Base-by-base conservation (phyloP, 208 protist species). In the Crithidia expoeki region DNA sequence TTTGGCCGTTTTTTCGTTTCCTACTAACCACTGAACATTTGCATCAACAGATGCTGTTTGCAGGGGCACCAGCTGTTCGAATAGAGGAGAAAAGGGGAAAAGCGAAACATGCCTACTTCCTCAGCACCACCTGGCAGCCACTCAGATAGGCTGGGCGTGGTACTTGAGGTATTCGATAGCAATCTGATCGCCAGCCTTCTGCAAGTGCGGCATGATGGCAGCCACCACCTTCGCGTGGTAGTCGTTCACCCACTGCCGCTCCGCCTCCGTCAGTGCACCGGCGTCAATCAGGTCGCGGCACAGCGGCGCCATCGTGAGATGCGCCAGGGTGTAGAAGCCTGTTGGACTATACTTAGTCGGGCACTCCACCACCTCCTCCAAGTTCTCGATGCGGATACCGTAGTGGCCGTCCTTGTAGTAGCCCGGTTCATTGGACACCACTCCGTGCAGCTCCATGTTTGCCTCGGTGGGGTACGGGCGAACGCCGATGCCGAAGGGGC, bases 321-420 rank as follows among this genome's bases (percentile, higher is more conserved):
- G 74, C 5, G 94, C 81, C 55, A 98, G 88, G n/a, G 67, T 80
- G 27, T 94, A 71, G 68, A 92, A 95, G 32, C 83, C 81, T 23
- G 82, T 70, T 10, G 71, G 76, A 63, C 81, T 89, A 71, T 90
- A 71, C 50, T 72, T 71, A 27, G 93, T 92, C 9, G 55, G 21
- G 9, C 69, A 83, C 34, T 67, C 50, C 9, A 97, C 85, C n/a
- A 97, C 79, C 21, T 98, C 61, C 67, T 98, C 88, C 32, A 99
- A 84, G 76, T 99, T 99, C n/a, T 99, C 98, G 68, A 99, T 99
- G 59, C 98, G 95, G 67, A 99, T 99, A 71, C 98, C 98, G 80
- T 98, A 99, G 16, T 55, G 64, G n/a, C 96, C 97, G 21, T 92
- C 93, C 75, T 98, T 95, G 88, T 99, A 99, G 88, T 98, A 99